Evolutionary conservation across 139 green algal genomes (phyloP), one percentile per base, ranked within the genome.

Genomic region (Chara braunii): DNA sequence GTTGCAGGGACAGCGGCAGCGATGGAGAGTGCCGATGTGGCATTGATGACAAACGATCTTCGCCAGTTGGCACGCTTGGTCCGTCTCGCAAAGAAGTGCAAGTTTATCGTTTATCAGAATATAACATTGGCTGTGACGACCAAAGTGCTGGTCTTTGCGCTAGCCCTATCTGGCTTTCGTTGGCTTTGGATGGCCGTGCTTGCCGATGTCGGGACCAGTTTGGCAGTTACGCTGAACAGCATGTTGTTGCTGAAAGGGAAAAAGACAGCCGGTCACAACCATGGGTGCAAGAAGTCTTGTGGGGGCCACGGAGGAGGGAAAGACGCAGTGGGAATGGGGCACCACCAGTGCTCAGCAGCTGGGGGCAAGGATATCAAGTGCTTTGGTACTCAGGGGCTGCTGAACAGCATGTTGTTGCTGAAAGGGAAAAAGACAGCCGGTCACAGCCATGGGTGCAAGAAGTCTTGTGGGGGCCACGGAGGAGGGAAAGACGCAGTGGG

Each of bases 21-120:
- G 8, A 68, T 91, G 60, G 85, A 91, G 58, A 80, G 83, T 1
- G 85, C 81, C 2, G 76, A 86, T 48, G 79, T 91, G 37, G 77
- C 81, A n/a, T 69, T 91, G 8, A 81, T 91, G 36, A 80, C 77
- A 2, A 84, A 86, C 53, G 81, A 91, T 59, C 65, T 91, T 28
- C 48, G 54, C 8, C 55, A 64, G 37, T 43, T 90, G 18, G 65
- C 71, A 11, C 43, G 56, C 9, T 54, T 73, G 12, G 45, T 89
- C 14, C 23, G 11, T 12, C 70, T 90, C 26, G 75, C 67, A 3
- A 36, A 22, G 23, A 4, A 3, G 24, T 72, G 60, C 8, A 33
- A 37, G 55, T 28, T n/a, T 18, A 3, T 51, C 37, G n/a, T 73
- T 23, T 8, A 43, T 8, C 58, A 72, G 56, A 73, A 74, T 32